phyloP scores from a whole-genome alignment of 352 stramenopile species.

The Pseudoperonospora humuli region DNA sequence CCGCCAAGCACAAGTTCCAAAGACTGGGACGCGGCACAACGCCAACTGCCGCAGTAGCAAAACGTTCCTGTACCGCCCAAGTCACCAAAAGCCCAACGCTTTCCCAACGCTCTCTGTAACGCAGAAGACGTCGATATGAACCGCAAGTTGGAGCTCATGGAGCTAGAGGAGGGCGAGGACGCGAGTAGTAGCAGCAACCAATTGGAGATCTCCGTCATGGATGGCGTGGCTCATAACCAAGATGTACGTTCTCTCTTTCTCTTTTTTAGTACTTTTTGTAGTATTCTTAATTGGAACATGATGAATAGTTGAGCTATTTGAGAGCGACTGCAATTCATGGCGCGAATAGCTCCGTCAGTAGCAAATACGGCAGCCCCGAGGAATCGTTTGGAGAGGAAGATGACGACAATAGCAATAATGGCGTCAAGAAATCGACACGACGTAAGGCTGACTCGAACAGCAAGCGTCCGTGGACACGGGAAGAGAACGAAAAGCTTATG shows the following conservation, averaged over 20 bases:
- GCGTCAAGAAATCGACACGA: conserved; percentile 11
- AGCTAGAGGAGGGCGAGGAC: conserved; percentile 22
- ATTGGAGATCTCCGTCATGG: conserved; percentile 39
- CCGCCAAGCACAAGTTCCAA: neutral
- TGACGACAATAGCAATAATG: conserved; percentile 36
- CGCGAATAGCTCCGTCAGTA: conserved; percentile 23
- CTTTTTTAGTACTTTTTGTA: neutral
- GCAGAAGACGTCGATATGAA: conserved; percentile 34
- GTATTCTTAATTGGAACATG: neutral
- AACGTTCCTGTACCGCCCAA: conserved; percentile 27
- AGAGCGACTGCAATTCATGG: conserved; percentile 13
- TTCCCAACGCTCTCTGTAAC: conserved; percentile 9
- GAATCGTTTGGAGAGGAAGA: conserved; percentile 69
- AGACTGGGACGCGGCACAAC: conserved; percentile 18
- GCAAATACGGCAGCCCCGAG: conserved; percentile 33
- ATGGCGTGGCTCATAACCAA: conserved; percentile 11
- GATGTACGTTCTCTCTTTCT: conserved; percentile 21
- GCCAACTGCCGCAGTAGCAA: conserved; percentile 23
- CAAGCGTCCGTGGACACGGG: conserved; percentile 78
- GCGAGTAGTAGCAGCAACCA: conserved; percentile 13
- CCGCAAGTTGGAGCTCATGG: conserved; percentile 66
- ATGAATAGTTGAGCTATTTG: conserved; percentile 27
- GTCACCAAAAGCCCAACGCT: conserved; percentile 6
- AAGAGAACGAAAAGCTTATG: conserved; percentile 87
- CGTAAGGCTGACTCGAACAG: conserved; percentile 76